Percentiles rank a stretch among this genome's conserved stretches.
phyloP scores from a whole-genome alignment of 2,329 filamentous ascomycete species.

The Aspergillus floridensis region DNA sequence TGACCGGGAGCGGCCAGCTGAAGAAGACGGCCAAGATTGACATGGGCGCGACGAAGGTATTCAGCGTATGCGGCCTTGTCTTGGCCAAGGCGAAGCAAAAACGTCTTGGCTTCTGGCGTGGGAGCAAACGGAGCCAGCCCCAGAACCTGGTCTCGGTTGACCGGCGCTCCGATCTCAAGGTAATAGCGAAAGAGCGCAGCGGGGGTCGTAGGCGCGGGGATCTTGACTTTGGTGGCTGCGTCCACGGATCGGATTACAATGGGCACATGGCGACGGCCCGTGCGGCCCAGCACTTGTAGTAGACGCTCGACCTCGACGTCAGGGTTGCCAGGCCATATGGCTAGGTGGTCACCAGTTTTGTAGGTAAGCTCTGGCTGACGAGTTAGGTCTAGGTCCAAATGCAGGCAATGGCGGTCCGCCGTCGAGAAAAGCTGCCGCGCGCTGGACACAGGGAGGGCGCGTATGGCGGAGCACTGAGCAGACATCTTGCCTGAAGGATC shows the following conservation, averaged over 20 bases:
- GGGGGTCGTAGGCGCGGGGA: slow-evolving; percentile 86
- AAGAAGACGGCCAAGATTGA: slow-evolving; percentile 56
- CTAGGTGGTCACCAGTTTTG: slow-evolving; percentile 89
- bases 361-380: slow-evolving; percentile 77
- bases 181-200: slow-evolving; percentile 84
- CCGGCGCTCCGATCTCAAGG: slow-evolving; percentile 84
- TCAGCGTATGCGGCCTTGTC: slow-evolving; percentile 85
- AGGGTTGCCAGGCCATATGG: slow-evolving; percentile 86
- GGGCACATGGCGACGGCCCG: slow-evolving; percentile 23
- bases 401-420: slow-evolving; percentile 80
- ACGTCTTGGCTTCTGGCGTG: slow-evolving; percentile 70
- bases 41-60: slow-evolving; percentile 69
- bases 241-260: slow-evolving; percentile 59
- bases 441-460: slow-evolving; percentile 76
- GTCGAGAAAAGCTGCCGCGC: slow-evolving; percentile 77
- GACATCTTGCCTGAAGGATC: neutral
- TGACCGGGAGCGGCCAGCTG: slow-evolving; percentile 63
- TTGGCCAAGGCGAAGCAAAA: slow-evolving; percentile 75
- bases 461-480: slow-evolving; percentile 71
- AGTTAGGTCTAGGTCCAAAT: slow-evolving; percentile 83
- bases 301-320: slow-evolving; percentile 82
- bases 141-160: slow-evolving; percentile 87
- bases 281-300: slow-evolving; percentile 67
- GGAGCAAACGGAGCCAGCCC: slow-evolving; percentile 81
- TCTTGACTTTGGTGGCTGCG: slow-evolving; percentile 74